Evolutionary conservation across 202 grass and related monocot genomes (phyloP).

Genomic region (Elaeis oleifera): DNA sequence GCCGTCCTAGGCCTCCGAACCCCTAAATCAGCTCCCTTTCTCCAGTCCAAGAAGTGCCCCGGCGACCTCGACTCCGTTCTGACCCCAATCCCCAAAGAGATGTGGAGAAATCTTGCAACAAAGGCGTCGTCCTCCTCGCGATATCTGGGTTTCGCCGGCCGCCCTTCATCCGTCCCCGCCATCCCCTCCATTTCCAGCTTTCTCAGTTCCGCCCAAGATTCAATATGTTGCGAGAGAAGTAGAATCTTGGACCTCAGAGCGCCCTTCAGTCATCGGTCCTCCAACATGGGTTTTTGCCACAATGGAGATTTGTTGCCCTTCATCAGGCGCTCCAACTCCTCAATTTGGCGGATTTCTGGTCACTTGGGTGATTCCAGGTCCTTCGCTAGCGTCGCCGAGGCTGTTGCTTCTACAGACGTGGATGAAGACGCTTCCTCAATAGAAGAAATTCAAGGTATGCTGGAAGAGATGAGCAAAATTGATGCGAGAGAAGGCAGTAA

Average conservation of each 20-base stretch:
- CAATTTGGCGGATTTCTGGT: background rate
- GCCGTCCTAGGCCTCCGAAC: background rate
- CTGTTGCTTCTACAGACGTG: slow-evolving; percentile 19
- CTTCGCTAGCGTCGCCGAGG: slow-evolving; percentile 13
- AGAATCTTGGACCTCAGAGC: background rate
- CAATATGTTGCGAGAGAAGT: background rate
- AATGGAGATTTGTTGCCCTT: background rate
- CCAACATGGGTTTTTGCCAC: background rate
- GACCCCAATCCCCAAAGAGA: background rate
- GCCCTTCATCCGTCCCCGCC: background rate
- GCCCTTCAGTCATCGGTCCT: background rate
- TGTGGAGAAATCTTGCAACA: slow-evolving; percentile 4
- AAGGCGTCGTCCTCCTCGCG: slow-evolving; percentile 1
- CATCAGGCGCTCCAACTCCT: background rate
- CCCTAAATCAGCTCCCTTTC: background rate
- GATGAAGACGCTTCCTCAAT: slow-evolving; percentile 5
- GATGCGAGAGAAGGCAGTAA: background rate
- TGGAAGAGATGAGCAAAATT: slow-evolving; percentile 2
- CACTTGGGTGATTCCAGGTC: background rate
- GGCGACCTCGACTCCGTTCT: background rate
- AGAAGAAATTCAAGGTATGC: background rate
- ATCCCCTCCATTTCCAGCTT: background rate
- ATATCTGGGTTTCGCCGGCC: background rate
- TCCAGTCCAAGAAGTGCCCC: background rate
- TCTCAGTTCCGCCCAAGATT: background rate